phyloP scores from a whole-genome alignment of 768 basidiomycete species.

The Lactifluus pinguis region DNA sequence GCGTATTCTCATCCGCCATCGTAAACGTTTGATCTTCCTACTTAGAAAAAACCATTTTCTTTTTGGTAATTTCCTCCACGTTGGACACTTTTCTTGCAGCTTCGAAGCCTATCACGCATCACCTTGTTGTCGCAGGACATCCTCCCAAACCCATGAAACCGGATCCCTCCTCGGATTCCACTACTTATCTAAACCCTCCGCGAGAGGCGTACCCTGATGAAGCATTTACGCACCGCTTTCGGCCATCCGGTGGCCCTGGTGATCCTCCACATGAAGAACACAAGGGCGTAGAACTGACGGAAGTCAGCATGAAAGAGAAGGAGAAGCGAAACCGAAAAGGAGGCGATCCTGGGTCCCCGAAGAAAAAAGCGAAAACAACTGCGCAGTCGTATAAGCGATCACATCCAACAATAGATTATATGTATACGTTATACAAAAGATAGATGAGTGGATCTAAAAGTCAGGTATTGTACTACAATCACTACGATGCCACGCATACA shows the following conservation, averaged over 20 bases:
- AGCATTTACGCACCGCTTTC: conserved; percentile 15
- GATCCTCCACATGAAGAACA: neutral
- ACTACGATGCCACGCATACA: neutral
- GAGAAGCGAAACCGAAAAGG: conserved; percentile 8
- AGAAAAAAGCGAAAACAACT: conserved; percentile 13
- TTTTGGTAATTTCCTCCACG: neutral
- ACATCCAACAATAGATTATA: neutral
- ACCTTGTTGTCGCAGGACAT: conserved; percentile 10
- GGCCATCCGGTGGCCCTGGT: conserved; percentile 13
- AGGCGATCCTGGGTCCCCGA: conserved; percentile 6
- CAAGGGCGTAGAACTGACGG: neutral
- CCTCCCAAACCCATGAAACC: conserved; percentile 3
- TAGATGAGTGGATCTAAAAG: neutral
- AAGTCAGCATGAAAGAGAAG: neutral
- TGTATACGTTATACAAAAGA: neutral
- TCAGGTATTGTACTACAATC: neutral
- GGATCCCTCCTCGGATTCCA: neutral
- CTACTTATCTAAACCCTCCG: conserved; percentile 2
- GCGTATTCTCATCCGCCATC: neutral
- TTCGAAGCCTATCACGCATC: conserved; percentile 11
- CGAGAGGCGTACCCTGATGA: conserved; percentile 17
- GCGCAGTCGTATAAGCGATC: neutral
- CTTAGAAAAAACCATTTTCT: too few species aligned
- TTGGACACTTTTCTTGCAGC: neutral
- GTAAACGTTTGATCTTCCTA: neutral